Evolutionary conservation across 495 filamentous ascomycete species (phyloP), one percentile per base, ranked within the genome.

Genomic region (Hyaloscypha hepaticicola): DNA sequence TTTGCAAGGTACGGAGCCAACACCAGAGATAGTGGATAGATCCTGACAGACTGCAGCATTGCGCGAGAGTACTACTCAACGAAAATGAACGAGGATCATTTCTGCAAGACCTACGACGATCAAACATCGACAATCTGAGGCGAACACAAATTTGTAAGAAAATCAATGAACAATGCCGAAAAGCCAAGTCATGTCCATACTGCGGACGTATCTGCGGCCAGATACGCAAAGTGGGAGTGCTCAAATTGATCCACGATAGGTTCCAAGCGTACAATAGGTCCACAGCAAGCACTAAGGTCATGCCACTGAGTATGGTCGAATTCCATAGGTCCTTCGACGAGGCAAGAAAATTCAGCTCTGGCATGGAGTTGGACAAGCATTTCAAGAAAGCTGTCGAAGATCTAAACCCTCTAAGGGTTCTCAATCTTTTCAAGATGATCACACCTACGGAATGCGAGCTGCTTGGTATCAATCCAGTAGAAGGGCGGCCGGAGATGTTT

Each of bases 401-500:
- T 70, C 71, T 99, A 73, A 96, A 97, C 69, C 91, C 95, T 0
- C 81, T 98, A 21, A 85, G 89, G 22, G 92, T 96, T 16, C 76
- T 97, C 50, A 92, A 96, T 69, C 78, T 98, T 19, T 97, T 99
- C 80, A 91, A 90, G 76, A 86, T 85, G 69, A 91, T 99, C 52
- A 86, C 85, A 24, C 82, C 87, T 45, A 80, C 81, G 16, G 95
- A 99, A 74, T 96, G 93, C 72, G 95, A 98, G 71, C 80, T 99
- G 8, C 77, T 99, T 24, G 92, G 92, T 3, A 83, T 99, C 74
- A 85, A 96, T 67, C 91, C 94, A 33, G 80, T 85, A 29, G 90
- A 96, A 69, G 93, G 92, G 2, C 82, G 93, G 51, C 95, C 95
- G 1, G 95, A 99, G 70, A 96, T 96, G 90, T 96, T 96, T 75